phyloP scores from a whole-genome alignment of 2,329 filamentous ascomycete genomes.

The Stemphylium beticola region DNA sequence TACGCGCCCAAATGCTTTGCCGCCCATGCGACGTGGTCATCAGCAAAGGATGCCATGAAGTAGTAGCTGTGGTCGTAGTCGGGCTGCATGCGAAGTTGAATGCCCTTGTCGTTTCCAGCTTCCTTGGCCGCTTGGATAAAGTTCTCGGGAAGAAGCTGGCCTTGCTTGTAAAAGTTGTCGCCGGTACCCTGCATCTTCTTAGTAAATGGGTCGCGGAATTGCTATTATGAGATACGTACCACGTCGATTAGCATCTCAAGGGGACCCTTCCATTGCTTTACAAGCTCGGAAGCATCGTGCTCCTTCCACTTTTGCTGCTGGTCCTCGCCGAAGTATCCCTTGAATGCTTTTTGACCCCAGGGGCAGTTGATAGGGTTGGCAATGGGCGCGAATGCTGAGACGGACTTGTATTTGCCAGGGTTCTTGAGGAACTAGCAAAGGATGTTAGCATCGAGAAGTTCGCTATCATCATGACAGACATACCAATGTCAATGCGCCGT shows the following conservation, averaged over 20 bases:
- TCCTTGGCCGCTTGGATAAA: slow-evolving; percentile 80
- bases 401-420: slow-evolving; percentile 85
- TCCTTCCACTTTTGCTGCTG: slow-evolving; percentile 79
- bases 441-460: slow-evolving; percentile 7
- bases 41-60: slow-evolving; percentile 89
- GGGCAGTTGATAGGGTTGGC: slow-evolving; percentile 83
- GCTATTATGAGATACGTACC: slow-evolving; percentile 57
- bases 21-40: slow-evolving; percentile 89
- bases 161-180: slow-evolving; percentile 96
- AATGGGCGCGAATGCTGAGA: slow-evolving; percentile 90
- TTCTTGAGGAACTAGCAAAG: slow-evolving; percentile 76
- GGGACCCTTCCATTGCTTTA: slow-evolving; percentile 74
- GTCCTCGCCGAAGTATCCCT: slow-evolving; percentile 81
- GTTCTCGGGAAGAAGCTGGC: slow-evolving; percentile 93
- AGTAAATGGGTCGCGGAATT: background rate
- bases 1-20: slow-evolving; percentile 79
- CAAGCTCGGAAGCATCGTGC: slow-evolving; percentile 90
- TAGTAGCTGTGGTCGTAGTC: slow-evolving; percentile 98
- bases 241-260: slow-evolving; percentile 88
- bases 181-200: slow-evolving; percentile 72
- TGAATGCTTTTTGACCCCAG: slow-evolving; percentile 96
- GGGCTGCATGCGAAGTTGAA: slow-evolving; percentile 82
- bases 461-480: background rate
- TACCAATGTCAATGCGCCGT: slow-evolving; percentile 86
- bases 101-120: slow-evolving; percentile 70